Base-by-base conservation (phyloP, 208 protist genomes). In the Crithidia expoeki region DNA sequence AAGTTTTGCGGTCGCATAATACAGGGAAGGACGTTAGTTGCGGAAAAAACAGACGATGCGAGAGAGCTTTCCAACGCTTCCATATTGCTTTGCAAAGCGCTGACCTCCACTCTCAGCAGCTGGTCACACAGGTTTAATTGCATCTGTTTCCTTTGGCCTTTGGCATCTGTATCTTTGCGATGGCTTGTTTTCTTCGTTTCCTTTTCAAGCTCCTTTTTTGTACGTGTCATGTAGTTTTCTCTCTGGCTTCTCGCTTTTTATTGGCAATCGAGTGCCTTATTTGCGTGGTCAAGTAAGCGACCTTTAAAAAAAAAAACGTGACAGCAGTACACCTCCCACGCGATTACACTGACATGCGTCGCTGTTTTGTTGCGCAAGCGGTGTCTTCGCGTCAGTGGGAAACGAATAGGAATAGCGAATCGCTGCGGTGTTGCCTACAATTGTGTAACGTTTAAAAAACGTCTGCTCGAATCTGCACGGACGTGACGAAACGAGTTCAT, bases 151-250 rank as follows among this genome's bases (percentile, higher is more conserved):
- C 19, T 49, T 49, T 49, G 4, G 44, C 4, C 16, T 12, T 49
- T 7, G 44, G 4, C 4, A 12, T 12, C 21, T 49, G 44, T 49
- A 5, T 49, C 10, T 49, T 49, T 4, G 4, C 21, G 4, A 5
- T 49, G 10, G 4, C 19, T 49, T 49, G 10, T 49, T 7, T 49
- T 23, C 21, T 4, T 12, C 19, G 4, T 19, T 49, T 40, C 17
- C 71, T 19, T 68, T 19, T 55, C 52, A 55, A n/a, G 38, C 69
- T 60, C 63, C 69, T 74, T 62, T 74, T 21, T 21, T 56, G 49
- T 30, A 53, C 40, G 47, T 17, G 47, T 38, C 25, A 30, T 28
- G 51, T n/a, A 23, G 4, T 57, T 36, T 57, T 57, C 16, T 55
- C 16, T 55, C 23, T 27, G 4, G 5, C 49, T 55, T 55, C 32